Conservation (phyloP, 495 filamentous ascomycete species). For the Opeltia flavorubescens region DNA sequence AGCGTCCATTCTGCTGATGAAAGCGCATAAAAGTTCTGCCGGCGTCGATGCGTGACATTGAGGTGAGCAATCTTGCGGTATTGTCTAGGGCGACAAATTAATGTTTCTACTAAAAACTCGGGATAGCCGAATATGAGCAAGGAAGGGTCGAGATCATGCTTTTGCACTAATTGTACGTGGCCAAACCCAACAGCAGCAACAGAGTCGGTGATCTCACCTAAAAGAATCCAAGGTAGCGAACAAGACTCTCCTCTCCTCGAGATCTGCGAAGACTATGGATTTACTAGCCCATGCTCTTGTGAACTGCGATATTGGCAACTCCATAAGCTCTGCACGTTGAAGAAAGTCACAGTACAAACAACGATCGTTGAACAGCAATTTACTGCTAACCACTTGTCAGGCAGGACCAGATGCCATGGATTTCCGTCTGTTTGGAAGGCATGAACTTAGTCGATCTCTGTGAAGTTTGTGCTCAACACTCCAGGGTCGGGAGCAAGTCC, state of each 20-base stretch:
- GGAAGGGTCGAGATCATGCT: neutral
- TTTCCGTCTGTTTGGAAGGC: too few relatives aligned
- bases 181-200: slow-evolving; percentile 9
- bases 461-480: too few relatives aligned
- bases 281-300: neutral
- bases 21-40: slow-evolving; percentile 85
- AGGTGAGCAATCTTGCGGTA: slow-evolving; percentile 72
- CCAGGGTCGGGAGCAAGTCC: too few relatives aligned
- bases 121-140: neutral
- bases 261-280: slow-evolving; percentile 37
- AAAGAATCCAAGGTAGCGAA: slow-evolving; percentile 74
- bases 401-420: too few relatives aligned
- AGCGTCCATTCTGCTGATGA: slow-evolving; percentile 68
- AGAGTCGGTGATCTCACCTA: slow-evolving; percentile 41
- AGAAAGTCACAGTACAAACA: too few relatives aligned
- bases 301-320: neutral
- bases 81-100: slow-evolving; percentile 36
- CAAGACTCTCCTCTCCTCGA: slow-evolving; percentile 61
- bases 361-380: too few relatives aligned
- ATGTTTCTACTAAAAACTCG: neutral
- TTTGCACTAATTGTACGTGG: neutral
- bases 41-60: slow-evolving; percentile 76
- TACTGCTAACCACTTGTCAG: too few relatives aligned
- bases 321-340: too few relatives aligned
- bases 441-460: too few relatives aligned